A percentile compares a stretch with the other conserved stretches of the same genome.
Evolutionary conservation across 306 rosid species (phyloP).

Genomic region (Cicer pinnatifidum): DNA sequence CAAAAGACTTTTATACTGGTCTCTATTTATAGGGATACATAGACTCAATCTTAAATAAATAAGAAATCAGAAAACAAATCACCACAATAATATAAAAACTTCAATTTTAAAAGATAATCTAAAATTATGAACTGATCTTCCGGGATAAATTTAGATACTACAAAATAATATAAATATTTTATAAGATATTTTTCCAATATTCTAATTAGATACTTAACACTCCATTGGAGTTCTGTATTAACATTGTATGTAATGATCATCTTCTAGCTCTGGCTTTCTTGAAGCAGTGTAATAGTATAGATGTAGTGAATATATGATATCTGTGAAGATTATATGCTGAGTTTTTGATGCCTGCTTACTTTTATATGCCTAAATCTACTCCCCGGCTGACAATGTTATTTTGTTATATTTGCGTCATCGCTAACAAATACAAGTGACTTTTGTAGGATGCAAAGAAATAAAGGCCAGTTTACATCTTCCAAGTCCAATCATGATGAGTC

Average conservation of each 20-base stretch:
- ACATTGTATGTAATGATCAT: background rate
- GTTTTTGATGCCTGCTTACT: background rate
- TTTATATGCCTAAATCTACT: slow-evolving; percentile 26
- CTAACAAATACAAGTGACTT: slow-evolving; percentile 32
- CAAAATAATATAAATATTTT: too few species aligned
- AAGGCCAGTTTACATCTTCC: slow-evolving; percentile 78
- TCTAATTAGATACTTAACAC: background rate
- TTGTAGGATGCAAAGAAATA: slow-evolving; percentile 77
- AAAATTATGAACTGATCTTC: too few species aligned
- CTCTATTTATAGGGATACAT: too few species aligned
- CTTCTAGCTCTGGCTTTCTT: slow-evolving; percentile 31
- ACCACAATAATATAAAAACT: too few species aligned
- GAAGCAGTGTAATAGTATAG: slow-evolving; percentile 13
- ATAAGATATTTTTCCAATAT: too few species aligned
- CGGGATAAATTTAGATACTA: too few species aligned
- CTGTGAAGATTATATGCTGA: background rate
- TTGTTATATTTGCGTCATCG: slow-evolving; percentile 38
- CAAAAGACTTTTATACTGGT: too few species aligned
- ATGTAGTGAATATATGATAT: slow-evolving; percentile 2
- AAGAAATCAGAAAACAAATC: too few species aligned
- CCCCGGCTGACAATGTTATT: slow-evolving; percentile 16
- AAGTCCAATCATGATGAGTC: slow-evolving; percentile 71
- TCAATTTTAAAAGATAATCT: too few species aligned
- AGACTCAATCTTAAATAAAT: too few species aligned
- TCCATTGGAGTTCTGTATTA: slow-evolving; percentile 20